Evolutionary conservation across 78 protist species (phyloP).

Genomic region (Dictyostelium brefeldianum): DNA sequence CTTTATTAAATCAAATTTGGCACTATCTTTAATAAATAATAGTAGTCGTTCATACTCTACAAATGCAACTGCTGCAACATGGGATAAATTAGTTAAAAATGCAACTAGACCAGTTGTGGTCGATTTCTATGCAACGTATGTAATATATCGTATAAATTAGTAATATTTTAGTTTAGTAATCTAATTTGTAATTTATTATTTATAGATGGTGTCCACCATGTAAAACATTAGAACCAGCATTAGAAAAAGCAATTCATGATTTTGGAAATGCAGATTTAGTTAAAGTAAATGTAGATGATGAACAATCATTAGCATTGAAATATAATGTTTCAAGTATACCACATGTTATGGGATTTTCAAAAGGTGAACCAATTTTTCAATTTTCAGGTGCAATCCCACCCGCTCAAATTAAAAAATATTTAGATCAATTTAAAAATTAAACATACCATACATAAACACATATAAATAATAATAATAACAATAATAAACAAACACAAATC

Average conservation of each 20-base stretch:
- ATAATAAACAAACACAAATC: too few species aligned
- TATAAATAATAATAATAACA: background rate
- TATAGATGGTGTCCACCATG: slow-evolving; percentile 39
- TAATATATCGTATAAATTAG: too few species aligned
- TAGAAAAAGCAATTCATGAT: slow-evolving; percentile 5
- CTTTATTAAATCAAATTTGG: background rate
- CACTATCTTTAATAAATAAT: too few species aligned
- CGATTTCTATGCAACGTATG: background rate
- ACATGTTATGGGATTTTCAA: background rate
- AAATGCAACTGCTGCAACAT: background rate
- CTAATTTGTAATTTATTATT: background rate
- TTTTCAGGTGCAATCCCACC: slow-evolving; percentile 11
- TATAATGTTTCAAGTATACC: background rate
- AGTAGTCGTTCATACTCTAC: background rate
- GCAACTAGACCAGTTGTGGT: background rate
- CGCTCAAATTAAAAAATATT: background rate
- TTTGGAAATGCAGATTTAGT: background rate
- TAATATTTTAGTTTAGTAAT: too few species aligned
- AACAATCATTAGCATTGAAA: background rate
- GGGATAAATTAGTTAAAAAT: background rate
- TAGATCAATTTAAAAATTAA: slow-evolving; percentile 1
- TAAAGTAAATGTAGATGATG: slow-evolving; percentile 4
- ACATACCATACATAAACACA: background rate
- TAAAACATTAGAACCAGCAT: background rate
- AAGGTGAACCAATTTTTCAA: background rate